Evolutionary conservation across 352 stramenopile species (phyloP), one percentile per base, ranked within the genome.

Genomic region (Phytophthora tubulina): DNA sequence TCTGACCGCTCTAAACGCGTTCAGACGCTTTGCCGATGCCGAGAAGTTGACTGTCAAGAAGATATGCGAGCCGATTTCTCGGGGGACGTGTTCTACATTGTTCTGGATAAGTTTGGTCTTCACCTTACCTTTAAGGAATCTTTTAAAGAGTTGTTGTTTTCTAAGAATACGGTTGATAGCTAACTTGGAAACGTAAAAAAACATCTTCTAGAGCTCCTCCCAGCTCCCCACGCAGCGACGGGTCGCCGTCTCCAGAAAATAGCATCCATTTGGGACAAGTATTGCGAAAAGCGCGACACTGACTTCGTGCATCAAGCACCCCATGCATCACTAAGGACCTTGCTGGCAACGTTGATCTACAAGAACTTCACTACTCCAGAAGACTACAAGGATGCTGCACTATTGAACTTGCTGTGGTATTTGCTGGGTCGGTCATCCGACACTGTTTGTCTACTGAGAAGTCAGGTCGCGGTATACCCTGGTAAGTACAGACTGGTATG

Each of bases 371-470:
- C 21, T 21, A 21, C 21, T 21, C 21, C 42, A 11, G 38, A 67
- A 3, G 49, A 60, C 49, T 67, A 60, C 48, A 60, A 60, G 48
- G 60, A 67, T 30, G 49, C 48, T 13, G 49, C 21, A 2, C 60
- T 67, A 9, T 4, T 67, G 6, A 54, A 31, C 14, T 17, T 67
- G 13, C 41, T 54, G 36, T 67, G 60, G 60, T 67, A 67, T 60
- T 31, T 67, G 14, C 27, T 67, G 11, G 60, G 60, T 7, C 39
- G 50, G n/a, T 67, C 60, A n/a, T 67, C 60, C 2, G 41, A 67
- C 30, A 61, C n/a, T 4, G 17, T 39, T 6, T 67, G 38, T 31
- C 33, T 60, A 6, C 2, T 61, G 31, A 67, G 51, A 21, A 32
- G 48, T 17, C 60, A 55, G 8, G n/a, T 67, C 10, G 49, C 60